These are phyloP conservation scores for Fusarium sterilihyphosum DNA, from an alignment of 2,329 filamentous ascomycete genomes.

Conservation along the genomic window DNA sequence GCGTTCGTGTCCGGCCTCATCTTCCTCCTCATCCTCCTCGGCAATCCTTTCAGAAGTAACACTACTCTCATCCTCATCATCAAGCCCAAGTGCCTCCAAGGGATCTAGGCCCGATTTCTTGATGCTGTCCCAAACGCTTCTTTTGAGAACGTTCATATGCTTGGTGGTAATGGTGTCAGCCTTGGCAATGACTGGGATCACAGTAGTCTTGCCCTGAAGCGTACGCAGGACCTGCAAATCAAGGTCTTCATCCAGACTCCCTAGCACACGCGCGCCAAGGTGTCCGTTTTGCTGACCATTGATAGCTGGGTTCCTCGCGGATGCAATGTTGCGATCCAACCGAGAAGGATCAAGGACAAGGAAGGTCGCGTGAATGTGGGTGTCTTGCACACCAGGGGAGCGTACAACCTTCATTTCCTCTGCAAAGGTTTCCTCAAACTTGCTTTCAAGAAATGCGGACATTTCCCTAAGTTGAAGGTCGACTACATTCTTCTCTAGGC, in stretches of 20 bases:
- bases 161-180: conserved; percentile 95
- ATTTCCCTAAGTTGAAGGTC: conserved; percentile 94
- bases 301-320: conserved; percentile 64
- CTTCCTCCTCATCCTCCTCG: conserved; percentile 58
- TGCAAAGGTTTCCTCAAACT: conserved; percentile 96
- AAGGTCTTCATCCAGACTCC: conserved; percentile 84
- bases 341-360: conserved; percentile 88
- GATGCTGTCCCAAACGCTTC: conserved; percentile 87
- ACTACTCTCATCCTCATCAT: conserved; percentile 75
- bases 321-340: conserved; percentile 83
- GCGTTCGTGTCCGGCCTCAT: conserved; percentile 26
- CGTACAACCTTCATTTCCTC: conserved; percentile 98
- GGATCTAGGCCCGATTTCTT: conserved; percentile 89
- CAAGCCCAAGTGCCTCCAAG: conserved; percentile 84
- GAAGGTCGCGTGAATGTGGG: conserved; percentile 96
- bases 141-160: conserved; percentile 93
- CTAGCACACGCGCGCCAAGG: conserved; percentile 59
- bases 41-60: conserved; percentile 64
- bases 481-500: conserved; percentile 92
- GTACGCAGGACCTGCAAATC: conserved; percentile 90
- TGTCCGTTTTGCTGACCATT: conserved; percentile 63
- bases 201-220: conserved; percentile 91
- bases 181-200: conserved; percentile 95
- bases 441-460: conserved; percentile 91
- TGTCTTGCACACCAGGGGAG: conserved; percentile 91